These are phyloP conservation scores for Kazachstania sp. DNA, from an alignment of 1,139 yeast species.

Conservation along the genomic window DNA sequence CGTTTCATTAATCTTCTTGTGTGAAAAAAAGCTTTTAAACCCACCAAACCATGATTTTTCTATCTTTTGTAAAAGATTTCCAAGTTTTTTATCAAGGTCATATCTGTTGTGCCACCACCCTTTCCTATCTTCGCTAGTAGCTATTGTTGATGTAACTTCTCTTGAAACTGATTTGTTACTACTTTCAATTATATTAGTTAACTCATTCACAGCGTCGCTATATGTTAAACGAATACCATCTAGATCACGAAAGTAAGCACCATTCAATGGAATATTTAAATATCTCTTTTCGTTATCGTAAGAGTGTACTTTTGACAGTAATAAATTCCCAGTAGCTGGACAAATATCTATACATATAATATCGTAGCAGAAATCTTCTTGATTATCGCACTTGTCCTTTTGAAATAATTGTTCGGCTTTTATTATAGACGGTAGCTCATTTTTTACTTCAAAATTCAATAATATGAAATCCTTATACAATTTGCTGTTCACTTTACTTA, in stretches of 20 bases:
- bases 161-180: constrained; percentile 56
- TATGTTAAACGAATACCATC: constrained; percentile 40
- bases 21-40: constrained; percentile 52
- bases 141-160: constrained; percentile 39
- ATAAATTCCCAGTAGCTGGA: constrained; percentile 46
- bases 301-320: constrained; percentile 41
- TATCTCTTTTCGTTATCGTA: constrained; percentile 35
- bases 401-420: too few relatives aligned
- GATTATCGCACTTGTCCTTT: too few relatives aligned
- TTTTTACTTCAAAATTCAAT: neutral
- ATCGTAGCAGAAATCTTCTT: constrained; percentile 37
- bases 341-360: constrained; percentile 60
- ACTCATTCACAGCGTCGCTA: constrained; percentile 37
- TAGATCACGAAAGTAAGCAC: constrained; percentile 42
- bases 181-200: constrained; percentile 45
- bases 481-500: constrained; percentile 9
- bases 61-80: constrained; percentile 46
- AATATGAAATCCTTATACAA: neutral
- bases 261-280: constrained; percentile 51
- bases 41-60: constrained; percentile 80
- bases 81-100: constrained; percentile 49
- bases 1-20: constrained; percentile 25
- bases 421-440: constrained; percentile 10
- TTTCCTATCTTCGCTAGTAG: constrained; percentile 52
- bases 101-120: constrained; percentile 75